Base-by-base conservation (phyloP, 257 asterid genomes). In the Ajuga chamaepitys region DNA sequence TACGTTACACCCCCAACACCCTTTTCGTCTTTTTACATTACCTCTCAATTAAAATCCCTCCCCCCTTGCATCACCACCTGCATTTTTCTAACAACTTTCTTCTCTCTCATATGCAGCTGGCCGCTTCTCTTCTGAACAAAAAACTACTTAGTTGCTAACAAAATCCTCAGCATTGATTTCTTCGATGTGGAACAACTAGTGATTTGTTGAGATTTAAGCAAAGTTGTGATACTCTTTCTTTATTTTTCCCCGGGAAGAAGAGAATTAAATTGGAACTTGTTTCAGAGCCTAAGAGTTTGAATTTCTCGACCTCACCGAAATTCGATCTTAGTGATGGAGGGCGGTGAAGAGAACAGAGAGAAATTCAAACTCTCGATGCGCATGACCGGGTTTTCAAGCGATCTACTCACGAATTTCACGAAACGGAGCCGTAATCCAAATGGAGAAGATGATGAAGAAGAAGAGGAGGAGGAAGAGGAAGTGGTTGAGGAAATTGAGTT, bases 401-500 rank as follows among this genome's bases (percentile, higher is more conserved):
- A 84, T 84, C 76, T 70, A 63, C 53, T 82, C 44, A 68, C 54
- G 42, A 70, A 72, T 52, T 67, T 54, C 56, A 52, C 16, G 41
- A 59, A 53, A 42, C 71, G 53, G 3, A 61, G 64, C 41, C 66
- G 2, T 9, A 38, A 48, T 44, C 50, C 38, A 9, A 40, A 25
- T 1, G 70, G 9, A 11, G 13, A 38, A 1, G 74, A 24, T 2
- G 30, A n/a, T 0, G 81, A 61, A 2, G 78, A 34, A 4, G 45
- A 40, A 0, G 72, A 9, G 11, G 21, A 34, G 0, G 74, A 37
- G 2, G 25, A 14, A 1, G 80, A 62, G 2, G 78, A 38, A 1
- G 75, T 17, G 0, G 84, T 67, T 0, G 94, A 52, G 4, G 91
- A 68, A 6, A 34, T 92, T 24, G 93, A 92, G 80, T 51, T 92